A percentile compares a stretch with the other conserved stretches of the same genome.
phyloP scores from a whole-genome alignment of 2,329 filamentous ascomycete species.

The Trichoderma afroharzianum region DNA sequence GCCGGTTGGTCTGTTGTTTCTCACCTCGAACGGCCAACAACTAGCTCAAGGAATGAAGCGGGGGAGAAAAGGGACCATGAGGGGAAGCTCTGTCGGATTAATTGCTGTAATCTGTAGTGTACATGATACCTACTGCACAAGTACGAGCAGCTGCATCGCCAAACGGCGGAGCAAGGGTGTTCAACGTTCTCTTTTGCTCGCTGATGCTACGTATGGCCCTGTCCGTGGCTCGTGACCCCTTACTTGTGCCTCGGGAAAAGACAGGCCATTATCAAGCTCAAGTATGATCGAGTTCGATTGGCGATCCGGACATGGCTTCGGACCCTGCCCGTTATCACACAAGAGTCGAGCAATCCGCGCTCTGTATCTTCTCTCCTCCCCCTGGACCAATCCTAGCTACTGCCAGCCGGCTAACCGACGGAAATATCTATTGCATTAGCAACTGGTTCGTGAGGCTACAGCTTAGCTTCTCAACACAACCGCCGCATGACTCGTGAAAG shows the following conservation, averaged over 20 bases:
- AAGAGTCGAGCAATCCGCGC: neutral
- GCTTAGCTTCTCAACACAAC: slow-evolving; percentile 1
- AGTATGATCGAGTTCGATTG: neutral
- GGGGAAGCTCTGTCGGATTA: neutral
- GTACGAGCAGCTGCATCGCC: neutral
- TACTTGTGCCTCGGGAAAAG: neutral
- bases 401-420: neutral
- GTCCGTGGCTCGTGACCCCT: slow-evolving; percentile 5
- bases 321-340: neutral
- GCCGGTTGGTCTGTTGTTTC: neutral
- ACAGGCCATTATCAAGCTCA: neutral
- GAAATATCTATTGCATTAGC: neutral
- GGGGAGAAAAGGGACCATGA: neutral
- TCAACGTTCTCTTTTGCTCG: neutral
- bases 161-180: neutral
- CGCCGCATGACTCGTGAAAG: slow-evolving; percentile 4
- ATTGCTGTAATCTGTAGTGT: neutral
- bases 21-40: neutral
- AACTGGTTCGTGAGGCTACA: neutral
- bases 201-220: neutral
- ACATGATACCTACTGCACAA: neutral
- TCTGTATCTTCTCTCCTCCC: neutral
- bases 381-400: neutral
- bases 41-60: neutral
- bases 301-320: neutral